phyloP scores from a whole-genome alignment of 1,139 yeast genomes.

The Hanseniaspora uvarum region DNA sequence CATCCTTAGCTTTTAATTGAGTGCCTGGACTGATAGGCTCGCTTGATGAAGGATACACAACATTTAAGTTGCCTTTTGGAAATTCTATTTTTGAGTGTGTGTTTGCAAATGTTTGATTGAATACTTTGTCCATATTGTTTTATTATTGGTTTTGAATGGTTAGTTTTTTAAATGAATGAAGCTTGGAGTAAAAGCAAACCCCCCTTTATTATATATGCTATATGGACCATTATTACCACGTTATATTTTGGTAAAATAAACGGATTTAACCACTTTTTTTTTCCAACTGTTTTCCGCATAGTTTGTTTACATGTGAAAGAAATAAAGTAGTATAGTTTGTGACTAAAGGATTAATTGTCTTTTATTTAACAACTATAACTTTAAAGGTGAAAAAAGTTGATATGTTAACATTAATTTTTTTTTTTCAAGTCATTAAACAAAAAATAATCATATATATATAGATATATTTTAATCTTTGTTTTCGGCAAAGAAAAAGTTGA shows the following conservation, averaged over 20 bases:
- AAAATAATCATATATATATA: no score
- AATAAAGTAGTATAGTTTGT: no score
- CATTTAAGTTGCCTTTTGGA: background rate
- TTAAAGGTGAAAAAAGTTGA: background rate
- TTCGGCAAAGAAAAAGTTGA: constrained; percentile 72
- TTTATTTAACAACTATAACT: no score
- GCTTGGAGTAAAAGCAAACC: no score
- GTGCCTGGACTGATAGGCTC: background rate
- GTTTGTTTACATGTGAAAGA: background rate
- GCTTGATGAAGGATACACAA: background rate
- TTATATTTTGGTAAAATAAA: background rate
- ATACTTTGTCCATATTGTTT: background rate
- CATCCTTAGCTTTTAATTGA: constrained; percentile 9
- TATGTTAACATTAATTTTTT: background rate
- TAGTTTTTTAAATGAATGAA: background rate
- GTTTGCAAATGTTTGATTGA: constrained; percentile 6
- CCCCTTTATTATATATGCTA: no score
- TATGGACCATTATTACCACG: no score
- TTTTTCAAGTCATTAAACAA: no score
- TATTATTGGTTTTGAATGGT: background rate
- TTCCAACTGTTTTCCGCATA: background rate
- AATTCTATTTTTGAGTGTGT: background rate
- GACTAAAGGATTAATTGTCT: no score
- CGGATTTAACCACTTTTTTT: background rate
- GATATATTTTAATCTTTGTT: constrained; percentile 32